Base-by-base conservation (phyloP, 2,329 filamentous ascomycete genomes). In the Xylaria digitata region DNA sequence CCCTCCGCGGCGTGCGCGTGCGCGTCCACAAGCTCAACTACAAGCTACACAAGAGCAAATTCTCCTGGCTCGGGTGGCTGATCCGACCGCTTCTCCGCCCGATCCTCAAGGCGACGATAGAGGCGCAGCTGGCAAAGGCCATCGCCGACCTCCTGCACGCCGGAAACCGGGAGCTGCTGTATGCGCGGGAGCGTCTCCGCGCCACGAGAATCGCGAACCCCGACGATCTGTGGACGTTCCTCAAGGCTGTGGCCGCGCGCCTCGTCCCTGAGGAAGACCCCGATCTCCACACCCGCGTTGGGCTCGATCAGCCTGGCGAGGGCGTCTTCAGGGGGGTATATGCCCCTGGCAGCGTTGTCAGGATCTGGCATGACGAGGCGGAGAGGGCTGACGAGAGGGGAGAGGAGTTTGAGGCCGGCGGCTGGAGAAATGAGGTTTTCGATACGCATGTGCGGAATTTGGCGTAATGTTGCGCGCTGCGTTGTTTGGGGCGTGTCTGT, bases 21-120 rank as follows among this genome's bases (percentile, higher is more conserved):
- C 86, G 89, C 72, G 92, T 97, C 68, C 94, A 97, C 82, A 94
- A 95, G 76, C 88, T 98, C 15, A 87, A 92, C 76, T 97, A 96
- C 81, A 88, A 82, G 0, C 82, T 97, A 34, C 86, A 87, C 45
- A 88, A 90, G 77, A 93, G 89, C 78, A 93, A 89, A 76, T 91
- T 96, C 78, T 87, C 88, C 32, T 92, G 91, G 78, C 78, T 97
- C 0, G 88, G 90, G 15, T 97, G 93, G 92, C 77, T 97, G 3
- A 83, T 96, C 74, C 96, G 94, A 78, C 95, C 94, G 0, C 80
- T 97, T 15, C 82, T 97, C 3, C 90, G 92, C 34, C 94, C 94
- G 0, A 84, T 97, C 68, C 81, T 98, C 37, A 91, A 91, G 68
- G 87, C 91, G 1, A 84, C 75, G 0, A 67, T 97, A 66, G 94